A percentile compares a stretch with the other conserved stretches of the same genome.
These are phyloP conservation scores for Annulohypoxylon truncatum DNA, from an alignment of 2,329 filamentous ascomycete genomes.

Conservation along the genomic window DNA sequence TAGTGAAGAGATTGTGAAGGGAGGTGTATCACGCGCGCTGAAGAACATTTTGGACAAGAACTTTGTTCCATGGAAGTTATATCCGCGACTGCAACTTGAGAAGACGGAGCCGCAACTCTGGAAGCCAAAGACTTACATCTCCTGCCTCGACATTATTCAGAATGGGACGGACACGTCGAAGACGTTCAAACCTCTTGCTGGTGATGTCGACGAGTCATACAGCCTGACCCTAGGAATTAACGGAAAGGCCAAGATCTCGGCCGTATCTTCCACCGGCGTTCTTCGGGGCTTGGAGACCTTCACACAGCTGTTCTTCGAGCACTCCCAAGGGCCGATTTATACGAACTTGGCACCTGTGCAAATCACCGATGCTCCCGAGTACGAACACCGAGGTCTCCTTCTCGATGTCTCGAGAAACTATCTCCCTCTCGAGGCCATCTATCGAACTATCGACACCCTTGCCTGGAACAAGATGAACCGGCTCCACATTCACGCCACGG, in stretches of 20 bases:
- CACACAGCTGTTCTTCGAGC: conserved; percentile 81
- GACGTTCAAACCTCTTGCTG: conserved; percentile 70
- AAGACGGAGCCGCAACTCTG: conserved; percentile 70
- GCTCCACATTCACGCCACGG: conserved; percentile 83
- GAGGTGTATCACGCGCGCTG: conserved; percentile 69
- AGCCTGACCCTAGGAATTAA: conserved; percentile 67
- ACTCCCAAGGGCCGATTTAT: conserved; percentile 73
- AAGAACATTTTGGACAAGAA: conserved; percentile 73
- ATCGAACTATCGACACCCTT: conserved; percentile 79
- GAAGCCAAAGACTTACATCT: conserved; percentile 62
- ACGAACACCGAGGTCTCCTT: conserved; percentile 81
- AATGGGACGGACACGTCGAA: conserved; percentile 63
- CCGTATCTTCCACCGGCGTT: conserved; percentile 74
- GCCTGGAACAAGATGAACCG: conserved; percentile 86
- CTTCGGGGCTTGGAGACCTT: conserved; percentile 81
- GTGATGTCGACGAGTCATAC: conserved; percentile 81
- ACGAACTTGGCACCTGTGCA: conserved; percentile 75
- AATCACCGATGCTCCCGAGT: conserved; percentile 80
- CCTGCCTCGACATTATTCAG: conserved; percentile 71
- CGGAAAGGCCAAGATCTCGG: conserved; percentile 72
- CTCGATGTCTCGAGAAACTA: conserved; percentile 82
- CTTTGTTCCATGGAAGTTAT: conserved; percentile 83
- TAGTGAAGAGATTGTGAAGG: conserved; percentile 66
- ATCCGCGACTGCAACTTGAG: conserved; percentile 66
- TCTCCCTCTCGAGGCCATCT: conserved; percentile 74